Evolutionary conservation across 208 protist genomes (phyloP).

Genomic region (Leishmania gerbilli): DNA sequence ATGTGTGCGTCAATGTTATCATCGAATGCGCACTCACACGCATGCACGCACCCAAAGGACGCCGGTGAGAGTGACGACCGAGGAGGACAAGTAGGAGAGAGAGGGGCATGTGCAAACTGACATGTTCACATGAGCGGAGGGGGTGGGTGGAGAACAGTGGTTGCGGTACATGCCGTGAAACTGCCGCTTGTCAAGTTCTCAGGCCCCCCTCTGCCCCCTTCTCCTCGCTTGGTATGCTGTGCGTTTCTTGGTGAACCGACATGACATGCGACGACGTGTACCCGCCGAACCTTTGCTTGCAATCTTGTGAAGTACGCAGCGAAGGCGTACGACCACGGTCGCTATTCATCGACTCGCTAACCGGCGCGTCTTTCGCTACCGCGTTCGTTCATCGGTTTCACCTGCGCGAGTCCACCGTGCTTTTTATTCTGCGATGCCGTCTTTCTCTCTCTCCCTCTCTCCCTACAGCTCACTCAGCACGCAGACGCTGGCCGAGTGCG

Average conservation of each 20-base stretch:
- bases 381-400: background rate
- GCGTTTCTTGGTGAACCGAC: background rate
- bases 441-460: background rate
- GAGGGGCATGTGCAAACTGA: background rate
- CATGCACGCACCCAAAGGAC: background rate
- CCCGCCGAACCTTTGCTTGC: background rate
- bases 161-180: background rate
- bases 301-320: background rate
- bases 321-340: background rate
- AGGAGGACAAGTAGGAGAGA: background rate
- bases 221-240: background rate
- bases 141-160: background rate
- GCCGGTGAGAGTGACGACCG: background rate
- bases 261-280: background rate
- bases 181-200: background rate
- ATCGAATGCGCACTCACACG: constrained; percentile 2
- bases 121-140: background rate
- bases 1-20: background rate
- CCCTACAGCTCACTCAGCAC: background rate
- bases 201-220: background rate
- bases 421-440: background rate
- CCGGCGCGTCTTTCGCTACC: background rate
- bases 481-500: background rate
- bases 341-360: background rate
- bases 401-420: background rate